Conservation (phyloP, 768 basidiomycete species). For the Panaeolus papilionaceus region DNA sequence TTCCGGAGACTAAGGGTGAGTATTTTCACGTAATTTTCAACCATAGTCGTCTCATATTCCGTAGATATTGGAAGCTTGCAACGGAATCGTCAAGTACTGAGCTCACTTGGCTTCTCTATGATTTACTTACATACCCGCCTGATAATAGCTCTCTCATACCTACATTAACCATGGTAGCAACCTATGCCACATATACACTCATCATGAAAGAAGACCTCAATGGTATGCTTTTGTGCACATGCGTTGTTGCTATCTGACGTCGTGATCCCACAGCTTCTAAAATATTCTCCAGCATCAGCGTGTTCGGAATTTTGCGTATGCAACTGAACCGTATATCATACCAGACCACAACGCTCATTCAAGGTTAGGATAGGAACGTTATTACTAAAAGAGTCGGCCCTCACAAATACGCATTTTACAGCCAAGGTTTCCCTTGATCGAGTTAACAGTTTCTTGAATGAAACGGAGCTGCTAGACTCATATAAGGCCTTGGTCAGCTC, state of each 20-base stretch:
- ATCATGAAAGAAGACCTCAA: constrained; percentile 47
- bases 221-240: constrained; percentile 16
- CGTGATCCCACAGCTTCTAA: neutral
- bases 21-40: neutral
- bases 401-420: constrained; percentile 21
- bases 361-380: constrained; percentile 19
- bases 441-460: constrained; percentile 44
- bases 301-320: constrained; percentile 66
- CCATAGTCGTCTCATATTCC: neutral
- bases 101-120: neutral
- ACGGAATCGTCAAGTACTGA: constrained; percentile 20
- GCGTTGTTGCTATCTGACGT: neutral
- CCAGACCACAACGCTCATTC: constrained; percentile 28
- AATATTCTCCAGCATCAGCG: constrained; percentile 41
- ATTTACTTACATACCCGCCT: neutral
- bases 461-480: constrained; percentile 56
- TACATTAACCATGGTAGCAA: constrained; percentile 67
- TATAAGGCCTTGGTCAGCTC: constrained; percentile 34
- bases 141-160: constrained; percentile 62
- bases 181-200: constrained; percentile 62
- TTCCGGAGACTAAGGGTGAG: constrained; percentile 56
- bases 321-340: constrained; percentile 49
- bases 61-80: constrained; percentile 3
- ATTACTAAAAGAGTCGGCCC: neutral
- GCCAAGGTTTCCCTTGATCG: constrained; percentile 74